Percentiles rank a stretch among this genome's conserved stretches.
Evolutionary conservation across 352 stramenopile species (phyloP).

Genomic region (Pythium utonaiense): DNA sequence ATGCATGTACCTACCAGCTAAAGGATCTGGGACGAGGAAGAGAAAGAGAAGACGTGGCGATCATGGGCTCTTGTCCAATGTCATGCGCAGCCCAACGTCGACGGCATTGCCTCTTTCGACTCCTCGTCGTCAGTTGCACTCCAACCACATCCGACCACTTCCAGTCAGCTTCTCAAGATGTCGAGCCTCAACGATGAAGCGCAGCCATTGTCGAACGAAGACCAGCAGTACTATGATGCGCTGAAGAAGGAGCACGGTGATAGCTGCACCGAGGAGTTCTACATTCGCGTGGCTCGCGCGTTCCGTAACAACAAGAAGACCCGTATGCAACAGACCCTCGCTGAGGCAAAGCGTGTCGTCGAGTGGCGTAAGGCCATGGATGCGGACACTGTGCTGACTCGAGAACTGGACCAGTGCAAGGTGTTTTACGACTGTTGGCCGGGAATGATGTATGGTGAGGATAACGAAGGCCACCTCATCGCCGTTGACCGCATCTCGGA

Average conservation of each 20-base stretch:
- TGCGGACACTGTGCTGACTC: slow-evolving; percentile 47
- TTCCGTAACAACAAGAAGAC: slow-evolving; percentile 68
- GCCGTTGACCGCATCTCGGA: slow-evolving; percentile 62
- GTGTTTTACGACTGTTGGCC: slow-evolving; percentile 70
- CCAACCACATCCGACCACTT: background rate
- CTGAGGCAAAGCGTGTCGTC: slow-evolving; percentile 62
- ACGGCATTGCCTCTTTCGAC: slow-evolving; percentile 11
- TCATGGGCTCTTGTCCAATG: background rate
- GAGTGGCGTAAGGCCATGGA: slow-evolving; percentile 44
- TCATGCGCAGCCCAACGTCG: too few relatives aligned
- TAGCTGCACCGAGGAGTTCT: slow-evolving; percentile 54
- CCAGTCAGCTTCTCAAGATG: background rate
- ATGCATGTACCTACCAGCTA: background rate
- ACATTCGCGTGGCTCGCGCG: slow-evolving; percentile 53
- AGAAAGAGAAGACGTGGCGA: background rate
- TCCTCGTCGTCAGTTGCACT: slow-evolving; percentile 1
- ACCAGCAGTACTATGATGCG: slow-evolving; percentile 59
- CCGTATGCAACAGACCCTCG: slow-evolving; percentile 55
- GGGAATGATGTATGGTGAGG: slow-evolving; percentile 61
- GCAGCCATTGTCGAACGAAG: slow-evolving; percentile 39
- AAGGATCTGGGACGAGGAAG: background rate
- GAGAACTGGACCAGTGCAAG: slow-evolving; percentile 51
- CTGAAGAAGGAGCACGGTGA: slow-evolving; percentile 52
- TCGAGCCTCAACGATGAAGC: slow-evolving; percentile 40
- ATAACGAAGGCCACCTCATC: slow-evolving; percentile 68